Evolutionary conservation across 202 grass and related monocot species (phyloP).

Genomic region (Musa balbisiana): DNA sequence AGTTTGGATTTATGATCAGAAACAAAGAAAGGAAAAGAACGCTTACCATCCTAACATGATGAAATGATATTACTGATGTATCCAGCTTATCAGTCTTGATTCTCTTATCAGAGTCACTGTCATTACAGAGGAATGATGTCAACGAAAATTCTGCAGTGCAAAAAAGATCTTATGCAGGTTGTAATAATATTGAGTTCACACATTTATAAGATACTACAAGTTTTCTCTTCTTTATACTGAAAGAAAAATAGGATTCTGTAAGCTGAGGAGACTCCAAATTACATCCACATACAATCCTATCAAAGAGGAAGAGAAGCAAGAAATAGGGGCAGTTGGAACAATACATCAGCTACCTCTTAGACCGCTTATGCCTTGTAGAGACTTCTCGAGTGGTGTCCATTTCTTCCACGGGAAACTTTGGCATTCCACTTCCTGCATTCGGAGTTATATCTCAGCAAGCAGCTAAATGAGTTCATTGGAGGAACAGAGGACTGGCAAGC

Average conservation of each 20-base stretch:
- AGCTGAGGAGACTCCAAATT: no score
- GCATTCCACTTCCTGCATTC: background rate
- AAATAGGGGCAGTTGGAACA: background rate
- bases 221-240: no score
- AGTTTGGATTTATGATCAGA: background rate
- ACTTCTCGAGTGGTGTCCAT: slow-evolving; percentile 6
- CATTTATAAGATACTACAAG: no score
- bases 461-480: background rate
- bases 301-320: background rate
- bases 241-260: no score
- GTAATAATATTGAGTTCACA: no score
- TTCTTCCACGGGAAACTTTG: slow-evolving; percentile 15
- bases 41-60: slow-evolving; percentile 12
- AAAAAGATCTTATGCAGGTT: background rate
- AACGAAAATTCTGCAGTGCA: background rate
- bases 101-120: slow-evolving; percentile 34
- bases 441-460: background rate
- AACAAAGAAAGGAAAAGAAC: slow-evolving; percentile 6
- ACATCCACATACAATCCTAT: background rate
- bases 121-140: slow-evolving; percentile 21
- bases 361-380: slow-evolving; percentile 28
- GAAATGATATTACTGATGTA: slow-evolving; percentile 13
- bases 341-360: slow-evolving; percentile 21
- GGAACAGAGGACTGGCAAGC: slow-evolving; percentile 18
- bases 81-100: slow-evolving; percentile 18